A percentile compares a stretch with the other conserved stretches of the same genome.
phyloP scores from a whole-genome alignment of 1,139 yeast species.

The Scheffersomyces quercinus region DNA sequence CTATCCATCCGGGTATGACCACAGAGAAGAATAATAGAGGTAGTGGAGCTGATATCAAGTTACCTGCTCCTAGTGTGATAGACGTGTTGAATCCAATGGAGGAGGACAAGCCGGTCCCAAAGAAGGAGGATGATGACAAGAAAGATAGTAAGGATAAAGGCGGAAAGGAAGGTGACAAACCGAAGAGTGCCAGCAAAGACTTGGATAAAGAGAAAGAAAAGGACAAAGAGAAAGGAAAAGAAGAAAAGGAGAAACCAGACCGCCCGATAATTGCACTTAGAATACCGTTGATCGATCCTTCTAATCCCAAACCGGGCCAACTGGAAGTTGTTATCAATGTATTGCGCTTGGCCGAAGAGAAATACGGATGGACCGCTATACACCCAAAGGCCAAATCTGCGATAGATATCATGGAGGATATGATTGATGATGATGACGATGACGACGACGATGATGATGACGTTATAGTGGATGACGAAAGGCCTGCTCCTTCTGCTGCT shows the following conservation, averaged over 20 bases:
- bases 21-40: constrained; percentile 15
- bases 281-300: constrained; percentile 54
- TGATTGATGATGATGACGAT: constrained; percentile 60
- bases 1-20: constrained; percentile 21
- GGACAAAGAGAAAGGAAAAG: constrained; percentile 28
- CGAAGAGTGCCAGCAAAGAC: constrained; percentile 20
- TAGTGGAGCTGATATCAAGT: constrained; percentile 4
- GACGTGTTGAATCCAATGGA: constrained; percentile 13
- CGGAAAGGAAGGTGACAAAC: constrained; percentile 19
- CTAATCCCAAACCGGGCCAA: constrained; percentile 58
- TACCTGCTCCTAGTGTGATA: constrained; percentile 21
- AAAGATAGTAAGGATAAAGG: constrained; percentile 14
- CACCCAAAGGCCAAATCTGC: constrained; percentile 70
- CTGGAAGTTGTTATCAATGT: constrained; percentile 80
- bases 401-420: constrained; percentile 61
- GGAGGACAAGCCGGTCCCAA: not conserved
- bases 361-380: constrained; percentile 75
- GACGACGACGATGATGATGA: constrained; percentile 54
- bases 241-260: constrained; percentile 29
- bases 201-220: constrained; percentile 20
- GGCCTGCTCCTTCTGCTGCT: constrained; percentile 6
- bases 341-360: constrained; percentile 76
- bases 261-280: constrained; percentile 58
- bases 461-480: constrained; percentile 30
- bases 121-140: constrained; percentile 9